phyloP scores from a whole-genome alignment of 176 grass and related monocot species.

The Aegilops speltoides region DNA sequence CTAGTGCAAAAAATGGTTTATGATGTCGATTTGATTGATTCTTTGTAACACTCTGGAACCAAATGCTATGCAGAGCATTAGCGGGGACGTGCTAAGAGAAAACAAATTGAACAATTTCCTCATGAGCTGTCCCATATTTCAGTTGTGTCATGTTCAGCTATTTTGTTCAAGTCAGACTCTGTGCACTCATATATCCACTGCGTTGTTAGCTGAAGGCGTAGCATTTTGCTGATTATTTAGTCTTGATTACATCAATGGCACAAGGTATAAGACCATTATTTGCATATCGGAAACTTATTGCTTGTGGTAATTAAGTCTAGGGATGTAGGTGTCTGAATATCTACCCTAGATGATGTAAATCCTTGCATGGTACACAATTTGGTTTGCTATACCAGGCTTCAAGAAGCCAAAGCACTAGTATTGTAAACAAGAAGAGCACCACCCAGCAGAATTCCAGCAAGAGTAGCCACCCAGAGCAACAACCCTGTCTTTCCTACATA shows the following conservation, averaged over 20 bases:
- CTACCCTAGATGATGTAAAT: background rate
- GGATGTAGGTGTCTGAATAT: background rate
- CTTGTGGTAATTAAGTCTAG: background rate
- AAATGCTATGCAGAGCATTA: conserved; percentile 8
- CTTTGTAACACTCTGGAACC: background rate
- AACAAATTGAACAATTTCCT: background rate
- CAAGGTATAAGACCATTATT: background rate
- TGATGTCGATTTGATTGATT: conserved; percentile 30
- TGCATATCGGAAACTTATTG: background rate
- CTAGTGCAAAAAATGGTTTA: conserved; percentile 33
- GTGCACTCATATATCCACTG: background rate
- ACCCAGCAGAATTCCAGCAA: conserved; percentile 68
- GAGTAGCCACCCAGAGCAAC: conserved; percentile 82
- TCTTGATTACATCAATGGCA: background rate
- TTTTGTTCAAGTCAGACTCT: background rate
- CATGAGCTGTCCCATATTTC: background rate
- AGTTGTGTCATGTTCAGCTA: background rate
- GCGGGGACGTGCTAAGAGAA: background rate
- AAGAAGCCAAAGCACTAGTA: conserved; percentile 68
- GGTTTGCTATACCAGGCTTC: background rate
- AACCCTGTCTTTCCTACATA: conserved; percentile 75
- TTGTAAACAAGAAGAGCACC: conserved; percentile 89
- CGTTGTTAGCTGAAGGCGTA: background rate
- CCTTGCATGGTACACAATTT: conserved; percentile 12
- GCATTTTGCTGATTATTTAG: background rate